Percentiles rank a stretch among this genome's conserved stretches.
These are phyloP conservation scores for Westerdykella aurantiaca DNA, from an alignment of 2,329 filamentous ascomycete genomes.

Conservation along the genomic window DNA sequence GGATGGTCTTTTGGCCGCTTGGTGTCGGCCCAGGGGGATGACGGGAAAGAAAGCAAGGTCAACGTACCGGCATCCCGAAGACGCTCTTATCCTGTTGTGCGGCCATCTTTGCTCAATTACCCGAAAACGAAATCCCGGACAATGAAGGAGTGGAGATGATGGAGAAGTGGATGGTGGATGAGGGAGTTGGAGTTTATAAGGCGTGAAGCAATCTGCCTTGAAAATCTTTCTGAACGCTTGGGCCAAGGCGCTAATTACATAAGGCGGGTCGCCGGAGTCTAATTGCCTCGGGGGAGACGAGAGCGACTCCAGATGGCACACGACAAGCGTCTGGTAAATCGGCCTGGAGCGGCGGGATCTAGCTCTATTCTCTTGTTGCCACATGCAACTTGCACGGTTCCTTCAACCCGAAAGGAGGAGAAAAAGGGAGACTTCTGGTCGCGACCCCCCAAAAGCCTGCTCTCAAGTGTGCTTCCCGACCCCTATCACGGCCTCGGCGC, in stretches of 20 bases:
- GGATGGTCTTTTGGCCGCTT: constrained; percentile 5
- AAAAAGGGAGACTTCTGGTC: not conserved
- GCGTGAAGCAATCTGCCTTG: not conserved
- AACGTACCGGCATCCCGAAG: constrained; percentile 5
- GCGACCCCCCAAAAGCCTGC: not conserved
- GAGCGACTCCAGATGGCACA: too few relatives aligned
- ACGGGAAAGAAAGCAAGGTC: not conserved
- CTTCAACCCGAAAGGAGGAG: not conserved
- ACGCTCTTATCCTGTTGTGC: not conserved
- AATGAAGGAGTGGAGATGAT: constrained; percentile 1
- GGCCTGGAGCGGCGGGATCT: constrained; percentile 9
- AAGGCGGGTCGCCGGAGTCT: constrained; percentile 2
- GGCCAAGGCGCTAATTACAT: constrained; percentile 1
- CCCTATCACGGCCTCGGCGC: constrained; percentile 1
- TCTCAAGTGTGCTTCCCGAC: not conserved
- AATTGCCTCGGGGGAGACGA: too few relatives aligned
- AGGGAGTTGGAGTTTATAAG: not conserved
- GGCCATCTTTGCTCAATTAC: not conserved
- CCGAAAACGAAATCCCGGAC: not conserved
- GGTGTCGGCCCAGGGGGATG: constrained; percentile 2
- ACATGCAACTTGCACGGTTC: not conserved
- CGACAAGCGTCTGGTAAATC: too few relatives aligned
- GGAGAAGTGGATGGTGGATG: not conserved
- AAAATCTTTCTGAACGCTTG: not conserved
- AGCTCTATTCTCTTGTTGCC: not conserved